Evolutionary conservation across 2,329 filamentous ascomycete genomes (phyloP), one percentile per base, ranked within the genome.

Genomic region (Aspergillus spinulosporus): DNA sequence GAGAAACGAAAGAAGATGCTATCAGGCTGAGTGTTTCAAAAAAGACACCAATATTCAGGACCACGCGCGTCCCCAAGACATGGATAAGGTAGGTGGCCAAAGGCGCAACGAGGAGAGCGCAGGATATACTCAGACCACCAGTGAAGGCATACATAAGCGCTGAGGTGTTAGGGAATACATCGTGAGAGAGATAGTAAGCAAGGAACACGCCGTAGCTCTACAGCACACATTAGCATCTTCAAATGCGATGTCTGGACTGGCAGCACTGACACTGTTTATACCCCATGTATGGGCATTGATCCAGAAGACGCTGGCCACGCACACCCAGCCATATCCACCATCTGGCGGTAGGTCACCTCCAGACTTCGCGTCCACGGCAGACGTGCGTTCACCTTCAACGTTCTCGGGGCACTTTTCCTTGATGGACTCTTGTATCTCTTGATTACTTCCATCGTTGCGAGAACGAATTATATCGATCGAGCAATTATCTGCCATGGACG

Each of bases 251-350:
- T 4, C 7, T 3, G 44, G 42, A 39, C 2, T 11, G 21, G 31
- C 3, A 28, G 47, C 21, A 64, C 80, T 54, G 62, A 84, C 82
- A 55, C 82, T 84, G 68, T 90, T 91, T 59, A 91, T 75, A 5
- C 88, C 88, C 88, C 88, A 91, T 1, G 88, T 90, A 67, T 90
- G 87, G 5, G 80, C 84, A 67, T 88, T 89, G 56, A 88, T 80
- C 59, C 84, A 70, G 49, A 81, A 78, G 59, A 80, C 75, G 39
- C 77, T 79, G 2, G 75, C 64, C n/a, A 84, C 80, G 52, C 84
- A 84, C 21, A 85, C 78, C 83, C 84, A 86, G 58, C 84, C 83
- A 72, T 84, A 86, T 21, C 84, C 83, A 42, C 83, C 83, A 63
- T 86, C 82, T 39, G 76, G 76, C 34, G 74, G 71, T 4, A 71